Base-by-base conservation (phyloP, 352 stramenopile species). In the Bremia lactucae region DNA sequence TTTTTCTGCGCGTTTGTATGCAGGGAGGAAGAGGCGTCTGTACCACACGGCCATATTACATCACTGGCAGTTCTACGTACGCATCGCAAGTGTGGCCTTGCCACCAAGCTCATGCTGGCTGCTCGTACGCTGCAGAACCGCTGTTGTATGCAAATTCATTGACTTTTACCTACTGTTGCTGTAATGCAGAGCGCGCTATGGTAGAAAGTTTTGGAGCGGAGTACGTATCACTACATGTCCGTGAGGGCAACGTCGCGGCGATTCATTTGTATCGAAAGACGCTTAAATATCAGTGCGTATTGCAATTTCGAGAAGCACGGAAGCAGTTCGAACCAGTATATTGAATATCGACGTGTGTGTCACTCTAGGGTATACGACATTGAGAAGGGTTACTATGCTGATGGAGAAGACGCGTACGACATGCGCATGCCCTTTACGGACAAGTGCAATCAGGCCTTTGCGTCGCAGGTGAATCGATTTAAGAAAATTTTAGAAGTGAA, bases 361-460 rank as follows among this genome's bases (percentile, higher is more conserved):
- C 36, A 13, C 46, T 46, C 21, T 34, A 95, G 83, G 46, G 92
- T 98, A 39, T 95, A 98, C 65, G 93, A 98, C 59, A 95, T 98
- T 31, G 96, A 99, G 65, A 96, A 96, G 68, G 96, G 92, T 19
- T 99, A 99, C 71, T 99, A 99, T 72, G 96, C 96, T 0, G 97
- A 99, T 65, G 96, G 96, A 43, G 97, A 99, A 68, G 95, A 99
- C 72, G 97, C 95, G 10, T 99, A 98, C 65, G 92, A 98, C 57
- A 98, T 99, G 94, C 75, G 91, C 48, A 92, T 92, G 72, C 88
- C 89, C 10, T 98, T 98, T 68, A 87, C 65, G 34, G 76, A 93
- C 13, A 94, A 95, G 59, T 88, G 78, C 62, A 72, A 82, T 46
- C 75, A 89, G 51, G 81, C 81, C 31, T 90, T 93, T 44, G 59